Evolutionary conservation across 2,329 filamentous ascomycete species (phyloP), one percentile per base, ranked within the genome.

Genomic region (Periconia sp.): DNA sequence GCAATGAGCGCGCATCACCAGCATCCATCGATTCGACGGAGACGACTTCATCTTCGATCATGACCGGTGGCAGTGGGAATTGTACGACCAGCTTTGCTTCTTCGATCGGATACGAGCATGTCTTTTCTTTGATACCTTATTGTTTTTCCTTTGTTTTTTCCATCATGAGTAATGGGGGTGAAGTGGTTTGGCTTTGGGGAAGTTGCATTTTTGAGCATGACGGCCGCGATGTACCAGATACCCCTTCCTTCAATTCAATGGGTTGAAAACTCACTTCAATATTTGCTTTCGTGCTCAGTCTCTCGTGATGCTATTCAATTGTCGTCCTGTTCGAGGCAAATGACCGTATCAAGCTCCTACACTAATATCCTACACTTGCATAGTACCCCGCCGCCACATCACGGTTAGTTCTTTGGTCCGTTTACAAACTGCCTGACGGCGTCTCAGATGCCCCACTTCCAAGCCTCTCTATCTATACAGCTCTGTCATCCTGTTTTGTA

Each of bases 141-240:
- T 23, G 14, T 19, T 35, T 50, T 45, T 40, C 8, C 11, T 40
- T 47, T 47, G 15, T 20, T 47, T 41, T 31, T 54, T 50, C 55
- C 1, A 17, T 11, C 15, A 15, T 19, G 45, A 19, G 2, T 31
- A 45, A 45, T 45, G 23, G 23, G n/a, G 33, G 20, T 15, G 43
- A 33, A 23, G n/a, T 41, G 49, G 17, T n/a, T 40, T 17, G n/a
- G 18, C 30, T 19, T 31, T 42, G 27, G 19, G 50, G 43, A 33
- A 17, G 44, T 42, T 47, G 50, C 37, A 44, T 52, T 35, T 41
- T 35, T 52, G 14, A 42, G 45, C 50, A 52, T 48, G 19, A 48
- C 37, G 49, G 41, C 45, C 14, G 44, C 44, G 45, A 43, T 52
- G 50, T 52, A 52, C 47, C 23, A 48, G 44, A 52, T 52, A 52